These are phyloP conservation scores for Lasiodiplodia gonubiensis DNA, from an alignment of 2,329 filamentous ascomycete species.

Conservation along the genomic window DNA sequence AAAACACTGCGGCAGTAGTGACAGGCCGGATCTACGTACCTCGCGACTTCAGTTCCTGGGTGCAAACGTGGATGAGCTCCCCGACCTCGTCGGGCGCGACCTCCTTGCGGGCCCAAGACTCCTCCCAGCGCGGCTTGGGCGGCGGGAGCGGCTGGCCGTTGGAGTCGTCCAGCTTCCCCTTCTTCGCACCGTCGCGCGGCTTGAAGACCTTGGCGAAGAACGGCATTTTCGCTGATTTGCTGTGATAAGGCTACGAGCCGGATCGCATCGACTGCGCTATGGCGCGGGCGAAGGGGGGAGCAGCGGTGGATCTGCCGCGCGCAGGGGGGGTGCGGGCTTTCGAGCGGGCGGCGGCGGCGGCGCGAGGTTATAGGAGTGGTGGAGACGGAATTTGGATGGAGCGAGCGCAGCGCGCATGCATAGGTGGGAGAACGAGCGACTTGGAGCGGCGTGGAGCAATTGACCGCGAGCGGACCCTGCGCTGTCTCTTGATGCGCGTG, in stretches of 20 bases:
- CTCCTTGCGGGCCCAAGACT: conserved; percentile 81
- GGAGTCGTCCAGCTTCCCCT: conserved; percentile 45
- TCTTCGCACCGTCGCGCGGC: conserved; percentile 77
- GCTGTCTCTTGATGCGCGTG: conserved; percentile 9
- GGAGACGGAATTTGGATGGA: conserved; percentile 11
- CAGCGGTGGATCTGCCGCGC: conserved; percentile 23
- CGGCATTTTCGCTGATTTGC: conserved; percentile 50
- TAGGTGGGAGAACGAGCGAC: conserved; percentile 22
- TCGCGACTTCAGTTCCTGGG: conserved; percentile 89
- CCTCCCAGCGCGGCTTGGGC: conserved; percentile 79
- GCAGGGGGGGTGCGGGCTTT: conserved; percentile 12
- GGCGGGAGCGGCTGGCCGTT: conserved; percentile 55
- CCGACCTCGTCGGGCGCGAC: conserved; percentile 91
- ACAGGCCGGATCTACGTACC: conserved; percentile 60
- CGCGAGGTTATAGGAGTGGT: conserved; percentile 23
- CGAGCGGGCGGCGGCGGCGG: conserved; percentile 19
- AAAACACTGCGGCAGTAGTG: conserved; percentile 16
- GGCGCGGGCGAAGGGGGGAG: conserved; percentile 22
- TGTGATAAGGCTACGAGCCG: conserved; percentile 20
- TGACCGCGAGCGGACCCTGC: conserved; percentile 25
- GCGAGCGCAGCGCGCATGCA: conserved; percentile 22
- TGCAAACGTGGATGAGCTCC: conserved; percentile 83
- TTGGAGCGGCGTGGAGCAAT: conserved; percentile 20
- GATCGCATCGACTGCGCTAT: conserved; percentile 26
- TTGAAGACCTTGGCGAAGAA: conserved; percentile 71